Evolutionary conservation across 2,329 filamentous ascomycete genomes (phyloP).

Genomic region (Phialophora tarda): DNA sequence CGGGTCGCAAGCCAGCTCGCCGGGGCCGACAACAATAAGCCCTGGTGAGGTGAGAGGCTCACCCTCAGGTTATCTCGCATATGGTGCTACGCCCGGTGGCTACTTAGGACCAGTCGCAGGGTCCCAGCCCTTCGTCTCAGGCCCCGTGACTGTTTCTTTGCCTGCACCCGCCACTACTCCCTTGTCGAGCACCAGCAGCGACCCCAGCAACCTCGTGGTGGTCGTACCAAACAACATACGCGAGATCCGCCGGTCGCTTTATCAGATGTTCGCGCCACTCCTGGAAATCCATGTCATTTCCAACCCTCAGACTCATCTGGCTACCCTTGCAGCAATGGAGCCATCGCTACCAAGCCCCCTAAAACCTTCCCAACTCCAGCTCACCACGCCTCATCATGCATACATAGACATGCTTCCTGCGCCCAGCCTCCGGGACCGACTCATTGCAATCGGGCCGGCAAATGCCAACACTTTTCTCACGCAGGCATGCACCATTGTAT

Average conservation of each 20-base stretch:
- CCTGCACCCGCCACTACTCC: conserved; percentile 30
- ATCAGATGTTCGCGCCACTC: conserved; percentile 46
- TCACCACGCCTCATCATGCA: conserved; percentile 50
- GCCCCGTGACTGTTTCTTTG: conserved; percentile 18
- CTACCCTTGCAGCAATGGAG: conserved; percentile 42
- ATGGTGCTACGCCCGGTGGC: conserved; percentile 27
- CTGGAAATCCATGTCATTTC: conserved; percentile 45
- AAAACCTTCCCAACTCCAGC: conserved; percentile 49
- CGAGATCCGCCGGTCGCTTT: conserved; percentile 45
- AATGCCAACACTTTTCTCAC: conserved; percentile 47
- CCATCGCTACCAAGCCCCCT: conserved; percentile 45
- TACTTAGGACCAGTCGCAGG: conserved; percentile 30
- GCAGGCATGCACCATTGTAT: conserved; percentile 47
- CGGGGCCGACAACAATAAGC: conserved; percentile 35
- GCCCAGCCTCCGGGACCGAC: conserved; percentile 47
- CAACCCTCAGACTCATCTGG: conserved; percentile 46
- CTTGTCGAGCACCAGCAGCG: conserved; percentile 29
- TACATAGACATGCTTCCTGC: conserved; percentile 53
- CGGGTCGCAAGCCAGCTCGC: conserved; percentile 43
- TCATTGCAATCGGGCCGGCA: conserved; percentile 46
- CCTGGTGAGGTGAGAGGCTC: conserved; percentile 39
- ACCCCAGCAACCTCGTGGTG: conserved; percentile 36
- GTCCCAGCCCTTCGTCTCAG: conserved; percentile 22
- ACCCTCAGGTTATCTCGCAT: conserved; percentile 35
- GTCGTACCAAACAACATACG: conserved; percentile 47